A percentile compares a stretch with the other conserved stretches of the same genome.
Evolutionary conservation across 2,329 filamentous ascomycete species (phyloP).

Genomic region (Xylariaceae sp.): DNA sequence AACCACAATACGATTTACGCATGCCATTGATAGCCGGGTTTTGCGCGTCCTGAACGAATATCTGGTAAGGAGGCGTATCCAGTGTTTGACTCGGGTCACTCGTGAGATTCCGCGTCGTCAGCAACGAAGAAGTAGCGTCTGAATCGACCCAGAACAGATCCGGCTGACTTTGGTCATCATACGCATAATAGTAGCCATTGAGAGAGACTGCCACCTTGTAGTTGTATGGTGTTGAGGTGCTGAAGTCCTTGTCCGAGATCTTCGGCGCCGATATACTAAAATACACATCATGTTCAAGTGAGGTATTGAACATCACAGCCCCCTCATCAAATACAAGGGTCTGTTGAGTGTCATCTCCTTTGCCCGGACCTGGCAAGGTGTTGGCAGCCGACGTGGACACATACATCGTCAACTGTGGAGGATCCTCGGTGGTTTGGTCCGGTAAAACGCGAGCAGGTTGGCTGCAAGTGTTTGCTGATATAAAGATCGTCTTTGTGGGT

Average conservation of each 20-base stretch:
- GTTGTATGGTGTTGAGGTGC: slow-evolving; percentile 58
- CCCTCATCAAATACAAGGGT: slow-evolving; percentile 57
- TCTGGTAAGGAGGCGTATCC: slow-evolving; percentile 59
- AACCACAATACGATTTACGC: slow-evolving; percentile 74
- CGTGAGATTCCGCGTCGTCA: slow-evolving; percentile 73
- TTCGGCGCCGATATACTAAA: slow-evolving; percentile 70
- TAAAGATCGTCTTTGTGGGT: slow-evolving; percentile 55
- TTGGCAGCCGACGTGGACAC: slow-evolving; percentile 63
- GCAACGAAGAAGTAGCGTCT: slow-evolving; percentile 70
- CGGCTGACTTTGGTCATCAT: slow-evolving; percentile 45
- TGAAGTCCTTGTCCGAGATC: slow-evolving; percentile 50
- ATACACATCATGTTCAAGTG: slow-evolving; percentile 63
- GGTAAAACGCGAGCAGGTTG: slow-evolving; percentile 59
- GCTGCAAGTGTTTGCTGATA: slow-evolving; percentile 81
- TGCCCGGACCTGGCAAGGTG: slow-evolving; percentile 59
- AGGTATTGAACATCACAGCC: slow-evolving; percentile 59
- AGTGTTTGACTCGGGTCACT: slow-evolving; percentile 48
- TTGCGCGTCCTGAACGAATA: slow-evolving; percentile 68
- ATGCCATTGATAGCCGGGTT: slow-evolving; percentile 61
- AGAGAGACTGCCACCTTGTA: slow-evolving; percentile 78
- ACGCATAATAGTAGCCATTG: slow-evolving; percentile 70
- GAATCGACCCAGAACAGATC: slow-evolving; percentile 78
- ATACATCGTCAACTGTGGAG: slow-evolving; percentile 73
- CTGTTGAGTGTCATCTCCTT: slow-evolving; percentile 41
- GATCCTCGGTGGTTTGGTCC: slow-evolving; percentile 39